phyloP scores from a whole-genome alignment of 2,329 filamentous ascomycete species.

The Colletotrichum musae region DNA sequence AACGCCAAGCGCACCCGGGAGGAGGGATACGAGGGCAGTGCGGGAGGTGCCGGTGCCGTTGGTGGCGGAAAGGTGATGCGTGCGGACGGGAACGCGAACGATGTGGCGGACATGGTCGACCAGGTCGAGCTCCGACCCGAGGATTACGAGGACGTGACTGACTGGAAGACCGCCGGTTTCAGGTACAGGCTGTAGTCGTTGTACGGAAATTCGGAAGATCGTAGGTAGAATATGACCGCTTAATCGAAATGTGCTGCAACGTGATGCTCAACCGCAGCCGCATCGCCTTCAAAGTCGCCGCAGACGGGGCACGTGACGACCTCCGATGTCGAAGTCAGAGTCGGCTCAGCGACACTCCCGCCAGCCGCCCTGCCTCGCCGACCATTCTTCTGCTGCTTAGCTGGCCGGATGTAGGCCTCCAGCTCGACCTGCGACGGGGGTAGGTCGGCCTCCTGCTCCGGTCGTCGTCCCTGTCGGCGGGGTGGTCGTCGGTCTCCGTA shows the following conservation, averaged over 20 bases:
- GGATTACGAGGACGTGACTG: constrained; percentile 71
- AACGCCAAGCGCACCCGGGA: constrained; percentile 59
- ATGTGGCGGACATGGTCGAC: constrained; percentile 50
- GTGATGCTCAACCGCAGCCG: constrained; percentile 76
- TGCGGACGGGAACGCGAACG: constrained; percentile 41
- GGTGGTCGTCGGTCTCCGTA: constrained; percentile 8
- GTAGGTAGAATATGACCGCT: background rate
- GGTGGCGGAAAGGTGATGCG: constrained; percentile 54
- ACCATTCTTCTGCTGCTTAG: constrained; percentile 25
- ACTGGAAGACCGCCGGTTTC: constrained; percentile 72
- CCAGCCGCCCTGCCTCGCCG: background rate
- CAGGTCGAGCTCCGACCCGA: constrained; percentile 56
- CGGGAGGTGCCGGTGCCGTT: constrained; percentile 57
- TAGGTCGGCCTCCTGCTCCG: background rate
- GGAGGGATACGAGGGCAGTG: constrained; percentile 63
- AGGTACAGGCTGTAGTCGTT: constrained; percentile 62
- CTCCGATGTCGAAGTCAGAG: constrained; percentile 21
- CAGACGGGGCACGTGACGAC: constrained; percentile 74
- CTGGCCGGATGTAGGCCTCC: constrained; percentile 63
- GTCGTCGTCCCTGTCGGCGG: constrained; percentile 40
- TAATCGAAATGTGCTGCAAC: constrained; percentile 70
- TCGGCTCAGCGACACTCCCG: background rate
- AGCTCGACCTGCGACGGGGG: constrained; percentile 53
- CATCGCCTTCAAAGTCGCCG: constrained; percentile 76
- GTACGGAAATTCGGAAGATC: background rate